phyloP scores from a whole-genome alignment of 177 flowering plant species.

The Vitis hybrid region DNA sequence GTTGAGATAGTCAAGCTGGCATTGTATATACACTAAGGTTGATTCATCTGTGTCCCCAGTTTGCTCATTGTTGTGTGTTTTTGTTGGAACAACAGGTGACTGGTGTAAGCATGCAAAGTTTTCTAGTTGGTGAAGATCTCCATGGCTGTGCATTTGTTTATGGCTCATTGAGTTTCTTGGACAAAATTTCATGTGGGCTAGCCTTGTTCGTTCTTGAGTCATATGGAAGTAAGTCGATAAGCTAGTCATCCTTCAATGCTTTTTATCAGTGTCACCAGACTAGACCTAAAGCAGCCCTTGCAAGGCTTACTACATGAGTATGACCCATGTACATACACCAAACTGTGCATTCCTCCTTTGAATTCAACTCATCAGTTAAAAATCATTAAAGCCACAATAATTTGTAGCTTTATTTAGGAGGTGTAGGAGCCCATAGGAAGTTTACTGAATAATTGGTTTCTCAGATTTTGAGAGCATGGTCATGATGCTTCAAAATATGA shows the following conservation, averaged over 20 bases:
- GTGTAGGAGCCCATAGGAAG: background rate
- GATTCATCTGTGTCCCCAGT: background rate
- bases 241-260: background rate
- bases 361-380: too few species aligned
- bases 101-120: conserved; percentile 89
- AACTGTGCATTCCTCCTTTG: too few species aligned
- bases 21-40: background rate
- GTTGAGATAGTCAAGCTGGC: conserved; percentile 1
- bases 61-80: background rate
- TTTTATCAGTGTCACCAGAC: too few species aligned
- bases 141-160: conserved; percentile 95
- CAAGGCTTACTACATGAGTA: too few species aligned
- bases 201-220: conserved; percentile 74
- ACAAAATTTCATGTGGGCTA: conserved; percentile 89
- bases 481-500: background rate
- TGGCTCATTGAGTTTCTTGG: conserved; percentile 93
- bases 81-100: conserved; percentile 58
- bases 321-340: too few species aligned
- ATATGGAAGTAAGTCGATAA: conserved; percentile 62
- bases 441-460: background rate
- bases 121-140: conserved; percentile 75
- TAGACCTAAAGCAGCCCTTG: too few species aligned
- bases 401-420: too few species aligned
- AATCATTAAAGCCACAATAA: too few species aligned
- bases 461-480: background rate